Conservation (phyloP, 768 basidiomycete species). For the Boletellus emodensis region DNA sequence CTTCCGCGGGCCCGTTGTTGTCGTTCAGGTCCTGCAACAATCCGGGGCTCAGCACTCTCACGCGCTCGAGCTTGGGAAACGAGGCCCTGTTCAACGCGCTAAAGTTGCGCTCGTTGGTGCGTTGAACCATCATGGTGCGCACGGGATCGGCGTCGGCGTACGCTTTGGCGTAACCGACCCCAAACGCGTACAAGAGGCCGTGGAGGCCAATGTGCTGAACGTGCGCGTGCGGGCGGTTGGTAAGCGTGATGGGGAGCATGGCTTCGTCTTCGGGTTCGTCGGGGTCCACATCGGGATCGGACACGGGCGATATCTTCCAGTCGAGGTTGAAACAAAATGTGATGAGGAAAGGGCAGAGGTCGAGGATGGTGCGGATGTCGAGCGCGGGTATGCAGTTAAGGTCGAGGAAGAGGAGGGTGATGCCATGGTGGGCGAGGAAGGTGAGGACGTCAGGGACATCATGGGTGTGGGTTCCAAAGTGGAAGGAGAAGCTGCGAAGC, state of each 20-base stretch:
- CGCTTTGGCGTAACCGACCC: conserved; percentile 50
- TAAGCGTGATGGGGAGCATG: conserved; percentile 36
- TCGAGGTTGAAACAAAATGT: conserved; percentile 74
- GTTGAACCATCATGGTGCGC: conserved; percentile 42
- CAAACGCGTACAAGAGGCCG: conserved; percentile 66
- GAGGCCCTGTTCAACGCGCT: conserved; percentile 44
- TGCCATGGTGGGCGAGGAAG: conserved; percentile 60
- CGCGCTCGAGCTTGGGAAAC: conserved; percentile 58
- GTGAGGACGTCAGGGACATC: conserved; percentile 56
- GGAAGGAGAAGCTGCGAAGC: conserved; percentile 54
- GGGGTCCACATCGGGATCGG: conserved; percentile 8
- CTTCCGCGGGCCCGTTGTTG: conserved; percentile 44
- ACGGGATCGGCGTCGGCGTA: conserved; percentile 42
- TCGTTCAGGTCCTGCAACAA: conserved; percentile 57
- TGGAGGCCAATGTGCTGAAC: conserved; percentile 66
- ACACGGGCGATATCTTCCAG: conserved; percentile 48
- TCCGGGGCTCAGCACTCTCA: conserved; percentile 54
- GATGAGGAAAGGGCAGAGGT: conserved; percentile 56
- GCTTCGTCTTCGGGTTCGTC: conserved; percentile 27
- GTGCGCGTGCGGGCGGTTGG: conserved; percentile 50
- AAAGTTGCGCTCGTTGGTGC: conserved; percentile 66
- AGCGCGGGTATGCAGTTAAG: conserved; percentile 54
- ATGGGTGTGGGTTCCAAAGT: conserved; percentile 33
- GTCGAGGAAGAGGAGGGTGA: conserved; percentile 59
- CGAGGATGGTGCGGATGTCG: conserved; percentile 57